Evolutionary conservation across 257 asterid species (phyloP).

Genomic region (Nicotiana otophora): DNA sequence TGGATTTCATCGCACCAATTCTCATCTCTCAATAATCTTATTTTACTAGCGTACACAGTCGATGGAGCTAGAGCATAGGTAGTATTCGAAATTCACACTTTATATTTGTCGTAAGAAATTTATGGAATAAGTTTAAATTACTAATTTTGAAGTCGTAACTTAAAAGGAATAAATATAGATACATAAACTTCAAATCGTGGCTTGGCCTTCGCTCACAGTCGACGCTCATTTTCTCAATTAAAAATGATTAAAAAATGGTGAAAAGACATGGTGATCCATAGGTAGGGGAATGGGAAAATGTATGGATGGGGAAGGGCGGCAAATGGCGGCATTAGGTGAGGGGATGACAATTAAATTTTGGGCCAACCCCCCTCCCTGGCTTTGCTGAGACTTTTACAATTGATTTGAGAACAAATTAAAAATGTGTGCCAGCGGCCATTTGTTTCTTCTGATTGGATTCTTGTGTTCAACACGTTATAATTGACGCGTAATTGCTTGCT

Average conservation of each 20-base stretch:
- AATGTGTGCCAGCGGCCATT: background rate
- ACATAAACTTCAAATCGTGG: no score
- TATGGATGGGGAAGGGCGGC: background rate
- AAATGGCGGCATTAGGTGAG: background rate
- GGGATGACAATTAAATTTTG: background rate
- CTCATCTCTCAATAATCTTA: background rate
- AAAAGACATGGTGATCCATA: background rate
- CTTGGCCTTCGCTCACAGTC: background rate
- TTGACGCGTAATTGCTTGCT: constrained; percentile 22
- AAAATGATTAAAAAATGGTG: background rate
- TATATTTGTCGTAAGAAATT: no score
- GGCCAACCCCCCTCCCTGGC: no score
- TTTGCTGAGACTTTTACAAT: no score
- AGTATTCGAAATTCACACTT: no score
- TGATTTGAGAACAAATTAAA: background rate
- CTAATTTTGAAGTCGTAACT: no score
- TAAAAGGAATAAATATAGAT: no score
- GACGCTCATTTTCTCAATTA: background rate
- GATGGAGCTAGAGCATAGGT: no score
- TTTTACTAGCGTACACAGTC: no score
- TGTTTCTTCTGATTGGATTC: constrained; percentile 19
- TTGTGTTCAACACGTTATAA: constrained; percentile 10
- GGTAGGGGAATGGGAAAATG: background rate
- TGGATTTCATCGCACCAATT: background rate
- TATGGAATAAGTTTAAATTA: no score